These are phyloP conservation scores for Aureobasidium sp. DNA, from an alignment of 2,329 filamentous ascomycete genomes.

Conservation along the genomic window DNA sequence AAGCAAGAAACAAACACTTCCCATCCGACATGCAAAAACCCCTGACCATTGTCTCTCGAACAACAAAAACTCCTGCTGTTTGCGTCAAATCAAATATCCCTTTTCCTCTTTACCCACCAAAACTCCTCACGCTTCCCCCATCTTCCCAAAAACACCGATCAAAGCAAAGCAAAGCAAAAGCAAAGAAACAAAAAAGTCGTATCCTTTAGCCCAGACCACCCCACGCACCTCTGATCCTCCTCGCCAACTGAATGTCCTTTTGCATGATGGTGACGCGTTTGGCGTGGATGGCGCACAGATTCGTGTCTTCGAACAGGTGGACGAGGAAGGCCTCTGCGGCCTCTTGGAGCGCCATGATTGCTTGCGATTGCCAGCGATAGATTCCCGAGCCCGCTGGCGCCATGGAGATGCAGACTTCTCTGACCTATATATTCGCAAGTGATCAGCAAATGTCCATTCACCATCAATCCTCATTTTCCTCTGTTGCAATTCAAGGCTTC, in stretches of 20 bases:
- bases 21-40: no score
- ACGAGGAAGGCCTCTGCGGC: constrained; percentile 98
- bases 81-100: neutral
- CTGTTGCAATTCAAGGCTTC: no score
- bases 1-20: no score
- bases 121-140: neutral
- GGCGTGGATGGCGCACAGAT: constrained; percentile 96
- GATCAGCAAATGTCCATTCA: neutral
- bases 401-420: constrained; percentile 94
- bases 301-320: constrained; percentile 97
- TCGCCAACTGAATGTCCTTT: constrained; percentile 95
- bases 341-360: constrained; percentile 95
- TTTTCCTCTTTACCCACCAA: neutral
- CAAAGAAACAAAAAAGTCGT: no score
- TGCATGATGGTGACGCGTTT: constrained; percentile 98
- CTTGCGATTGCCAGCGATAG: constrained; percentile 95
- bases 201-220: constrained; percentile 26
- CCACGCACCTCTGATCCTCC: constrained; percentile 77
- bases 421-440: constrained; percentile 42
- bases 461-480: no score
- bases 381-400: constrained; percentile 60
- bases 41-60: no score
- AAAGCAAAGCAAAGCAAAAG: no score
- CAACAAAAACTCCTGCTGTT: neutral
- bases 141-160: neutral